A percentile compares a stretch with the other conserved stretches of the same genome.
phyloP scores from a whole-genome alignment of 208 protist genomes.

The Trypanosoma grayi region DNA sequence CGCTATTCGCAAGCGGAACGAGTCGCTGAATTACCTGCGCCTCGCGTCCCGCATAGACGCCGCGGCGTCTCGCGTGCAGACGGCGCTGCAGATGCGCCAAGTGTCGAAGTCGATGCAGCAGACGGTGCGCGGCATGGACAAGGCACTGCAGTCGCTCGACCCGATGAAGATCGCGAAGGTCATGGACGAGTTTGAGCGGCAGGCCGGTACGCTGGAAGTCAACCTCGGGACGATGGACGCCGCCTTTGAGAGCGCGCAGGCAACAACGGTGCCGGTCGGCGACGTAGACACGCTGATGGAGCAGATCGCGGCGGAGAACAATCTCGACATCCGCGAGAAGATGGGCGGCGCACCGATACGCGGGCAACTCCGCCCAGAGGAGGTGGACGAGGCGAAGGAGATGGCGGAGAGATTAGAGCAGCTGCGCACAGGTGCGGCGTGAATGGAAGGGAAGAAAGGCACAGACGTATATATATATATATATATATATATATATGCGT shows the following conservation, averaged over 20 bases:
- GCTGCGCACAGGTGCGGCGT: conserved; percentile 44
- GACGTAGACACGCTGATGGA: conserved; percentile 92
- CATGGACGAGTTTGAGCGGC: conserved; percentile 98
- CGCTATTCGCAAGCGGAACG: conserved; percentile 96
- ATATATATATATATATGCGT: conserved; percentile 6
- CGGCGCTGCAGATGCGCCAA: conserved; percentile 89
- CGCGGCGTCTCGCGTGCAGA: conserved; percentile 93
- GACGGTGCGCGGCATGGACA: conserved; percentile 95
- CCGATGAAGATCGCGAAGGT: conserved; percentile 86
- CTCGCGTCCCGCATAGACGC: conserved; percentile 96
- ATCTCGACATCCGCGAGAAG: conserved; percentile 84
- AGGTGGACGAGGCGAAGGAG: conserved; percentile 44
- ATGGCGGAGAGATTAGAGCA: conserved; percentile 61
- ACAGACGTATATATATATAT: conserved; percentile 3
- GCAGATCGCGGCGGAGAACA: conserved; percentile 95
- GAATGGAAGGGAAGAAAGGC: not conserved
- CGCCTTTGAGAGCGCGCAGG: conserved; percentile 88
- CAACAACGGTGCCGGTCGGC: conserved; percentile 82
- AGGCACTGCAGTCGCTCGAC: conserved; percentile 92
- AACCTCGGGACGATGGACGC: conserved; percentile 91
- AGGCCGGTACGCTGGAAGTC: conserved; percentile 95
- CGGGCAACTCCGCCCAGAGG: conserved; percentile 19
- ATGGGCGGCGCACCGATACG: conserved; percentile 38
- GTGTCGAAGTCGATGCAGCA: conserved; percentile 93
- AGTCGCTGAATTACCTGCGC: conserved; percentile 94